These are phyloP conservation scores for Bryum argenteum DNA, from an alignment of 225 moss, liverwort and hornwort genomes.

Conservation along the genomic window DNA sequence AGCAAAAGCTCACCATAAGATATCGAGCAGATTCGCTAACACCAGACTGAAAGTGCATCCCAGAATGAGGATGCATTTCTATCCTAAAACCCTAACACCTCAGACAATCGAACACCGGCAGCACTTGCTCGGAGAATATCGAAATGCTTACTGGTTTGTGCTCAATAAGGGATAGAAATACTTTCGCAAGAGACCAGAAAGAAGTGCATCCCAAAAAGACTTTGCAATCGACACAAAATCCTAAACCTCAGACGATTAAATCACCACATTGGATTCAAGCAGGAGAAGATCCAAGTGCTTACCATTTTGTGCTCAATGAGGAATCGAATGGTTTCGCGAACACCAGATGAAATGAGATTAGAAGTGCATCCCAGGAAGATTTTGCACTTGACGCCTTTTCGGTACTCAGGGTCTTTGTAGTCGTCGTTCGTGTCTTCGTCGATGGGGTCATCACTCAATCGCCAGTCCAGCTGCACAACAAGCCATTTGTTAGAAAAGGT, in stretches of 20 bases:
- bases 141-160: conserved; percentile 66
- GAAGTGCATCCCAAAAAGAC: conserved; percentile 93
- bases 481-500: too few relatives aligned
- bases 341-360: conserved; percentile 90
- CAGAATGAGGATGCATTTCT: conserved; percentile 85
- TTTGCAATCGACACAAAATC: conserved; percentile 69
- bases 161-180: conserved; percentile 81
- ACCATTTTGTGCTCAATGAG: conserved; percentile 94
- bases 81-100: conserved; percentile 7
- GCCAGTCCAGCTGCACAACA: conserved; percentile 82
- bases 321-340: conserved; percentile 89
- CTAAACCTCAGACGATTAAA: conserved; percentile 16
- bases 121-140: not conserved
- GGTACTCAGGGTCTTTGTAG: conserved; percentile 57
- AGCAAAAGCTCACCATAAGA: conserved; percentile 56
- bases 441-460: conserved; percentile 80
- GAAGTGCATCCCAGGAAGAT: conserved; percentile 94
- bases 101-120: conserved; percentile 18
- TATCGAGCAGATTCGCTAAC: conserved; percentile 86
- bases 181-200: conserved; percentile 91
- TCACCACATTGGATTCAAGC: too few relatives aligned
- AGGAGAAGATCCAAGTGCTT: not conserved
- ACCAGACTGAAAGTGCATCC: conserved; percentile 97
- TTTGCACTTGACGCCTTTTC: conserved; percentile 81
- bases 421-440: conserved; percentile 67